Percentiles rank a stretch among this genome's conserved stretches.
phyloP scores from a whole-genome alignment of 768 basidiomycete genomes.

The Lentinula guzmanii region DNA sequence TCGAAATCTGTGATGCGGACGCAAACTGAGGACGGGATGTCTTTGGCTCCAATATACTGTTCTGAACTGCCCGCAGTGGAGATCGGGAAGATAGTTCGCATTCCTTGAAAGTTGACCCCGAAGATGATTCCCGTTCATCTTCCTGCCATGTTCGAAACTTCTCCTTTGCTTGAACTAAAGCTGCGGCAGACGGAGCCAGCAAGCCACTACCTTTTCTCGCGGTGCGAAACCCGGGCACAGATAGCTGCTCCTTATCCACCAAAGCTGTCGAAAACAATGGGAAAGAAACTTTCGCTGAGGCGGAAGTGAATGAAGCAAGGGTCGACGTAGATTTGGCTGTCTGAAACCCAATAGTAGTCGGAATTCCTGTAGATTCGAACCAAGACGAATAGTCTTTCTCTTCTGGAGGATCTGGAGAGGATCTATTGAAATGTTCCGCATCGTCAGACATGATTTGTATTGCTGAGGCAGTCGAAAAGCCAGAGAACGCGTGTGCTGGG shows the following conservation, averaged over 20 bases:
- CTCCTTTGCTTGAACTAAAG: conserved; percentile 49
- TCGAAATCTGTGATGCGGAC: background rate
- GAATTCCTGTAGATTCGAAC: conserved; percentile 35
- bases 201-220: conserved; percentile 28
- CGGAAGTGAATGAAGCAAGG: background rate
- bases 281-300: background rate
- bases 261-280: background rate
- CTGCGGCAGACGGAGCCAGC: conserved; percentile 45
- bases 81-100: background rate
- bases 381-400: conserved; percentile 41
- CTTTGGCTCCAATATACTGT: background rate
- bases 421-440: conserved; percentile 18
- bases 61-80: background rate
- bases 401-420: conserved; percentile 32
- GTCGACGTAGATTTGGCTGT: conserved; percentile 19
- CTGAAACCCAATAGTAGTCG: conserved; percentile 26
- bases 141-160: conserved; percentile 44
- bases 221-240: conserved; percentile 20
- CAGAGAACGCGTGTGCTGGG: conserved; percentile 17
- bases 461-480: conserved; percentile 16
- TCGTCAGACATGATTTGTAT: conserved; percentile 9
- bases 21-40: conserved; percentile 2
- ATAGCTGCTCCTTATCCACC: background rate
- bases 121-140: conserved; percentile 16
- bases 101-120: background rate